phyloP scores from a whole-genome alignment of 805 yeast genomes.

The Saccharomycopsis microspora region DNA sequence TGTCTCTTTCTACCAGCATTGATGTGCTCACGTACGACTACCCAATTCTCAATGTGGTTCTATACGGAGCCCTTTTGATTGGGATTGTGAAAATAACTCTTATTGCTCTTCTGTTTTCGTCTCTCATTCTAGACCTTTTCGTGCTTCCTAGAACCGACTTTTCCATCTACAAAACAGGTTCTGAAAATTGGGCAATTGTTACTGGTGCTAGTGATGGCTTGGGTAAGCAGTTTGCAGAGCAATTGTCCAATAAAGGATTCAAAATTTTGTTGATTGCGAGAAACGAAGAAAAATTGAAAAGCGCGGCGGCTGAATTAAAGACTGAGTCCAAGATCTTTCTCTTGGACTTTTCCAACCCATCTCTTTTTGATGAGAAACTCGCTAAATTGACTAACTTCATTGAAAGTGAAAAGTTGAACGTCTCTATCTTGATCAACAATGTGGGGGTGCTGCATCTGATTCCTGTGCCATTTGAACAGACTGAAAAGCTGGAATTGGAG shows the following conservation, averaged over 20 bases:
- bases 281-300: slow-evolving; percentile 65
- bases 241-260: slow-evolving; percentile 77
- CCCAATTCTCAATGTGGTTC: too few species aligned
- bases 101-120: slow-evolving; percentile 33
- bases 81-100: slow-evolving; percentile 34
- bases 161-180: slow-evolving; percentile 51
- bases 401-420: slow-evolving; percentile 36
- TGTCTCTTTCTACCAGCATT: too few species aligned
- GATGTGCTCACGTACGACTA: too few species aligned
- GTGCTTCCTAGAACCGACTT: slow-evolving; percentile 49
- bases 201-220: slow-evolving; percentile 98
- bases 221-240: slow-evolving; percentile 84
- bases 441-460: slow-evolving; percentile 93
- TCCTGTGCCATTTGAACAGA: slow-evolving; percentile 87
- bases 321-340: slow-evolving; percentile 61
- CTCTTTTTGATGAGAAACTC: slow-evolving; percentile 3
- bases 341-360: slow-evolving; percentile 51
- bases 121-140: slow-evolving; percentile 52
- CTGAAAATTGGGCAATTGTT: slow-evolving; percentile 78
- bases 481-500: slow-evolving; percentile 60
- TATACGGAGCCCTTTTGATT: too few species aligned
- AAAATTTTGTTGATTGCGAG: slow-evolving; percentile 78
- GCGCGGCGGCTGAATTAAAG: slow-evolving; percentile 46
- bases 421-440: slow-evolving; percentile 76
- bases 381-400: slow-evolving; percentile 2